phyloP scores from a whole-genome alignment of 306 rosid species.

The Heteromeles arbutifolia region DNA sequence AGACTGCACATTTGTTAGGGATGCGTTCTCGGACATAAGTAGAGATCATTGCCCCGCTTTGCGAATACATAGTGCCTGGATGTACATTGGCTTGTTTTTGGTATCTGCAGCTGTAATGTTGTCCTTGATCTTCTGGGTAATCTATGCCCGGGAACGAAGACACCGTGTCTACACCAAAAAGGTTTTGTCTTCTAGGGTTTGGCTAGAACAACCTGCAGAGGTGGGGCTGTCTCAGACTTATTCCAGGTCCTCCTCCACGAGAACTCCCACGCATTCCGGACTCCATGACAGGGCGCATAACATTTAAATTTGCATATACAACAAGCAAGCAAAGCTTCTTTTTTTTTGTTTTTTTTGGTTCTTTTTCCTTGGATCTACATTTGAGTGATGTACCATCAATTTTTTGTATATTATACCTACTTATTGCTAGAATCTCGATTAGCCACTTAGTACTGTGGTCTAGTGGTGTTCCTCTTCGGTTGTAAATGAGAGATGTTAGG shows the following conservation, averaged over 20 bases:
- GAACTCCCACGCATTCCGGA: background rate
- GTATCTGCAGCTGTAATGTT: slow-evolving; percentile 63
- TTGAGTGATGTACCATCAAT: background rate
- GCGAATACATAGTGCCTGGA: slow-evolving; percentile 23
- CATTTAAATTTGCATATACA: background rate
- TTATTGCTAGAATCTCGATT: too few species aligned
- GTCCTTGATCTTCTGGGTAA: slow-evolving; percentile 60
- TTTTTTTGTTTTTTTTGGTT: background rate
- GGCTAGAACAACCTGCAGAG: background rate
- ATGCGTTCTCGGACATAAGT: slow-evolving; percentile 43
- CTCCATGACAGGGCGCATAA: background rate
- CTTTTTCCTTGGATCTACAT: background rate
- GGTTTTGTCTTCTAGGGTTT: background rate
- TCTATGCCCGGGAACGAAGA: slow-evolving; percentile 49
- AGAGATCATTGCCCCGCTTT: slow-evolving; percentile 51
- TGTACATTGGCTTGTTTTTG: slow-evolving; percentile 44
- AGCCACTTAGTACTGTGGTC: background rate
- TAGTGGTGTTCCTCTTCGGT: too few species aligned
- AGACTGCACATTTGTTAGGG: slow-evolving; percentile 62
- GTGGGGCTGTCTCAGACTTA: background rate
- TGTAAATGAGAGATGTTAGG: too few species aligned
- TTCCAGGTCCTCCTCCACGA: background rate
- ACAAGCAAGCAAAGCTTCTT: background rate
- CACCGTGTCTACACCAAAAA: slow-evolving; percentile 67
- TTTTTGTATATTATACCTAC: background rate